A percentile compares a stretch with the other conserved stretches of the same genome.
phyloP scores from a whole-genome alignment of 2,329 filamentous ascomycete species.

The Sporothrix phasma region DNA sequence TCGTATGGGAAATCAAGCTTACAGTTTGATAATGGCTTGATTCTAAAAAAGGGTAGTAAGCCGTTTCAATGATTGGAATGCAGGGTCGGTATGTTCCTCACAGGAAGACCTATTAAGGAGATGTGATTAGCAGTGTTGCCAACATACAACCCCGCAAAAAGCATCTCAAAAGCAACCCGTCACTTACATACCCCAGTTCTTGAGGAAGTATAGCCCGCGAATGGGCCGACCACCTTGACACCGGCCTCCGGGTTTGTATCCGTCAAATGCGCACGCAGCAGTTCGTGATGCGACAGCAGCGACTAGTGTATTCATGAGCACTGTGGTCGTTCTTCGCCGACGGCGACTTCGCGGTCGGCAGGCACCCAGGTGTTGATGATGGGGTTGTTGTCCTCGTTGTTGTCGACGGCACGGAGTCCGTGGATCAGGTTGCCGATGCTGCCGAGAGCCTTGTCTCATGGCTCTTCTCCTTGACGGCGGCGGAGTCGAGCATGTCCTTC shows the following conservation, averaged over 20 bases:
- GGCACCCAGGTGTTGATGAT: conserved; percentile 72
- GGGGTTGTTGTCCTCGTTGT: conserved; percentile 82
- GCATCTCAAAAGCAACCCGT: background rate
- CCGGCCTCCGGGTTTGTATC: conserved; percentile 89
- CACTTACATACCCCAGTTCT: conserved; percentile 66
- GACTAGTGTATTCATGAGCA: no score
- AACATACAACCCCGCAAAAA: background rate
- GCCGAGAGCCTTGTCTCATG: conserved; percentile 68
- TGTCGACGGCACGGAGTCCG: conserved; percentile 68
- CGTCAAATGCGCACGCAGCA: conserved; percentile 76
- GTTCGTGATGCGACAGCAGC: conserved; percentile 86
- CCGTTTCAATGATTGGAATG: conserved; percentile 2
- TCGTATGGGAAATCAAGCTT: background rate
- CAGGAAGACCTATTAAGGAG: conserved; percentile 6
- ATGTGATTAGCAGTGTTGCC: background rate
- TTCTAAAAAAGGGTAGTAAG: conserved; percentile 35
- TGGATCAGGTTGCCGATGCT: conserved; percentile 89
- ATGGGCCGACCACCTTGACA: conserved; percentile 91
- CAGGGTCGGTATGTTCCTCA: background rate
- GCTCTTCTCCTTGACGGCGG: conserved; percentile 63
- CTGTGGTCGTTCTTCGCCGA: conserved; percentile 53
- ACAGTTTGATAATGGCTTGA: conserved; percentile 82
- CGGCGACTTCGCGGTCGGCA: conserved; percentile 51
- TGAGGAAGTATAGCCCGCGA: conserved; percentile 86
- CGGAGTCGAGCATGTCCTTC: conserved; percentile 61